Evolutionary conservation across 108 stramenopile genomes (phyloP).

Genomic region (Ochromonas danica): DNA sequence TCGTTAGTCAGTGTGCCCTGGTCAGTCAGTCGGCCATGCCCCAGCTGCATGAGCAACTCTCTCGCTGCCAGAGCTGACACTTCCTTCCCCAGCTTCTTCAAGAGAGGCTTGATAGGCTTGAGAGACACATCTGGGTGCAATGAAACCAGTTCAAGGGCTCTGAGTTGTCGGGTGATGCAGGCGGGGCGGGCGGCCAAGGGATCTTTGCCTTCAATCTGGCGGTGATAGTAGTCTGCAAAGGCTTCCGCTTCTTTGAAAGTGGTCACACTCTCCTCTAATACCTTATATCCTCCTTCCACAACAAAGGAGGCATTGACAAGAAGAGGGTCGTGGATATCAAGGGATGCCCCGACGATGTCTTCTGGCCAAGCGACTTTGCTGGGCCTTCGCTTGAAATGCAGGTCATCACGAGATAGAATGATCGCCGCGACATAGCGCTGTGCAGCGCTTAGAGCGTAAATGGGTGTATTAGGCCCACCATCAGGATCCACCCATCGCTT

Average conservation of each 20-base stretch:
- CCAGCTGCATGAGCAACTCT: background rate
- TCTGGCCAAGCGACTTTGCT: background rate
- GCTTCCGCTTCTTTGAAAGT: background rate
- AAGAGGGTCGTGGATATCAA: background rate
- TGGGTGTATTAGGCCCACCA: background rate
- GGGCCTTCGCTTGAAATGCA: conserved; percentile 6
- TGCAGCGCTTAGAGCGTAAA: background rate
- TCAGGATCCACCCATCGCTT: background rate
- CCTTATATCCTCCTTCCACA: background rate
- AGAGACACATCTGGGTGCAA: background rate
- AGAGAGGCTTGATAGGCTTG: background rate
- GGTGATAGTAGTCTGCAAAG: background rate
- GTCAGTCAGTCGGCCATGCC: background rate
- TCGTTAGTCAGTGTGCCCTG: background rate
- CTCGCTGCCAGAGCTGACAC: background rate
- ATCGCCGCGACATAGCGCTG: background rate
- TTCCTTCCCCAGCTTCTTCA: background rate
- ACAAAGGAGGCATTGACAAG: background rate
- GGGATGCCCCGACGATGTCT: background rate
- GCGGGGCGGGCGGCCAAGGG: background rate
- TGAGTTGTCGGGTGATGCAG: background rate
- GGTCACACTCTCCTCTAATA: background rate
- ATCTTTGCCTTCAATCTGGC: too few relatives aligned
- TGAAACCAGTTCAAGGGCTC: background rate
- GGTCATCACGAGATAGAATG: background rate